A percentile compares a stretch with the other conserved stretches of the same genome.
Conservation (phyloP, 1,284 basidiomycete genomes). For the Leccinum subrobustum region DNA sequence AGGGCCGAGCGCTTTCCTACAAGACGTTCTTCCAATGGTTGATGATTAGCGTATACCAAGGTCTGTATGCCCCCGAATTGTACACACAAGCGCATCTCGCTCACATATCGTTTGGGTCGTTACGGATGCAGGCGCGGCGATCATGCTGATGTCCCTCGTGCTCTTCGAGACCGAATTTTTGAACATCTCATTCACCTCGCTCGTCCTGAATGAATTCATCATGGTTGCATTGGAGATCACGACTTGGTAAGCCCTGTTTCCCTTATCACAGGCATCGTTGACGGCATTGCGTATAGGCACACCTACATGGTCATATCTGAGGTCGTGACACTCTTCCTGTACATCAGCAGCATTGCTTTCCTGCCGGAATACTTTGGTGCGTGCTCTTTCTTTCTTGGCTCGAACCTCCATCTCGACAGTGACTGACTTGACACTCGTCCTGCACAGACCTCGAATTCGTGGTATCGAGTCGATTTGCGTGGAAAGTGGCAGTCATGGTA, state of each 20-base stretch:
- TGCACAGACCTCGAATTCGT: conserved; percentile 87
- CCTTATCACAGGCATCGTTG: not conserved
- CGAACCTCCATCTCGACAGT: not conserved
- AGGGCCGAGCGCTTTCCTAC: no score
- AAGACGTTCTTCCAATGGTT: no score
- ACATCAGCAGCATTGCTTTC: conserved; percentile 90
- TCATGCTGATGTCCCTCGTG: conserved; percentile 97
- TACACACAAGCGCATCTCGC: not conserved
- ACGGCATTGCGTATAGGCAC: conserved; percentile 59
- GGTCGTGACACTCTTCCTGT: conserved; percentile 85
- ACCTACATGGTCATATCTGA: conserved; percentile 95
- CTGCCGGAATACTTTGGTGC: conserved; percentile 96
- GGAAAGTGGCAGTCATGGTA: conserved; percentile 96
- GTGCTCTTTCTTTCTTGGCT: conserved; percentile 26
- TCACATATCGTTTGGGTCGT: not conserved
- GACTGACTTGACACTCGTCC: not conserved
- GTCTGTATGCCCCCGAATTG: no score
- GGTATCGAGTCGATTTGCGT: conserved; percentile 82
- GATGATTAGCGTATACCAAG: no score
- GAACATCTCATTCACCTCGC: conserved; percentile 96
- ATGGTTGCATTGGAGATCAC: conserved; percentile 99
- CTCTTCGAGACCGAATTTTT: conserved; percentile 98
- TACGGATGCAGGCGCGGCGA: conserved; percentile 73
- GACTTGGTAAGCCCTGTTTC: conserved; percentile 70
- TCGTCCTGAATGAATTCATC: conserved; percentile 96